Base-by-base conservation (phyloP, 139 green algal species). In the Chlorella sorokiniana region DNA sequence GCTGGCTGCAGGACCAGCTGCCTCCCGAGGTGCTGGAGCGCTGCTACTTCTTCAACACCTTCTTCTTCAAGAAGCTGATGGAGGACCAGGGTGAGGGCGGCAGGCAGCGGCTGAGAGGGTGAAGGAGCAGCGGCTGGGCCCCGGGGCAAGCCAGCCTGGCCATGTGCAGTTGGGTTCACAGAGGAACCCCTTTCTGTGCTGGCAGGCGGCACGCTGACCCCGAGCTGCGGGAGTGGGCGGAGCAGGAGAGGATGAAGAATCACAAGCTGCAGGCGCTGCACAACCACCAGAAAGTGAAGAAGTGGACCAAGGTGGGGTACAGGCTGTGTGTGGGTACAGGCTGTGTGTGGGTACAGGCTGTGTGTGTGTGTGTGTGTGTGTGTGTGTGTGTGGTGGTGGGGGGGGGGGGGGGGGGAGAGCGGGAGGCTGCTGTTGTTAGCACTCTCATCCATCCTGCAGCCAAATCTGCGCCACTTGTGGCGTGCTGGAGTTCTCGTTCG, bases 41-140 rank as follows among this genome's bases (percentile, higher is more conserved):
- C 84, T 93, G 85, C 72, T 97, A 97, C 82, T 98, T 98, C 86
- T 97, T 91, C 85, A 98, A 96, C 88, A 92, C 86, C 72, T 98
- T 98, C 85, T 98, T 98, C 86, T 98, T 91, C 84, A 98, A 96
- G 84, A 98, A 98, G 88, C 90, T 98, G 35, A 90, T 84, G 6
- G 88, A 96, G 83, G 87, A 86, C 51, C 27, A 41, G 11, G 83
- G 68, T 82, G 37, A 70, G 78, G 14, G 40, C 1, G 51, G 33
- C 61, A 14, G 61, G 25, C 23, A 14, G 61, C 18, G 23, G 61
- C 29, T 25, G 48, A 16, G 48, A 25, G 14, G 14, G 48, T 56
- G 48, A 16, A n/a, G n/a, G n/a, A n/a, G n/a, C n/a, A n/a, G n/a
- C n/a, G n/a, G n/a, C n/a, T n/a, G n/a, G n/a, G n/a, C n/a, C n/a